Base-by-base conservation (phyloP, 2,329 filamentous ascomycete genomes). In the Aureobasidium namibiae region DNA sequence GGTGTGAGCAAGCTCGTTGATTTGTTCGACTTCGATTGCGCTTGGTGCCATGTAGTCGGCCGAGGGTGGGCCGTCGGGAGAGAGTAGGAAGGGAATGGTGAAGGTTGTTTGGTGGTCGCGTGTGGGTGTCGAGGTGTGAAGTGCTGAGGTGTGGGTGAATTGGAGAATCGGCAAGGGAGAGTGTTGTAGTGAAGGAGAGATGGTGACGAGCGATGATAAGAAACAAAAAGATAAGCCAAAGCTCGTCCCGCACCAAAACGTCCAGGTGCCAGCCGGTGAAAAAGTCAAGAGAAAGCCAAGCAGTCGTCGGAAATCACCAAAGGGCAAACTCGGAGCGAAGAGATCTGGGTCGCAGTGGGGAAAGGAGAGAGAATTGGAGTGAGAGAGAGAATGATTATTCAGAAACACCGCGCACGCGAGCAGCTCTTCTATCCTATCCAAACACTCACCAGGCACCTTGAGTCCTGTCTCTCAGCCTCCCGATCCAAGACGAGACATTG, bases 31-130 rank as follows among this genome's bases (percentile, higher is more conserved):
- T 56, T 69, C 67, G 50, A 65, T 61, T 44, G 67, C 66, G 33
- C 66, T 65, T 36, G 67, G 67, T 49, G 68, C 68, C 68, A 70
- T 70, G 45, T 56, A 57, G 34, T 21, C 45, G 58, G 62, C 60
- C 60, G 48, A 34, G 23, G 13, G 39, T 33, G 48, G 44, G 54
- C 54, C 58, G 39, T 34, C 9, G 13, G 34, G 11, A 29, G 39
- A 23, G 33, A 31, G 18, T 33, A 56, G 18, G 52, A 56, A 44
- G 24, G 52, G 52, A 53, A 53, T 53, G 18, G 18, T 53, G 49
- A 53, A 53, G 36, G 49, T 53, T 41, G 50, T 14, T 41, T 42
- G 39, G 18, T 16, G 26, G 49, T 31, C 14, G 42, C 16, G 49
- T 24, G 48, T 24, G 13, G 10, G 46, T 16, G 45, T 46, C 41